Base-by-base conservation (phyloP, 1,284 basidiomycete genomes). In the Tetrapyrgos nigripes region DNA sequence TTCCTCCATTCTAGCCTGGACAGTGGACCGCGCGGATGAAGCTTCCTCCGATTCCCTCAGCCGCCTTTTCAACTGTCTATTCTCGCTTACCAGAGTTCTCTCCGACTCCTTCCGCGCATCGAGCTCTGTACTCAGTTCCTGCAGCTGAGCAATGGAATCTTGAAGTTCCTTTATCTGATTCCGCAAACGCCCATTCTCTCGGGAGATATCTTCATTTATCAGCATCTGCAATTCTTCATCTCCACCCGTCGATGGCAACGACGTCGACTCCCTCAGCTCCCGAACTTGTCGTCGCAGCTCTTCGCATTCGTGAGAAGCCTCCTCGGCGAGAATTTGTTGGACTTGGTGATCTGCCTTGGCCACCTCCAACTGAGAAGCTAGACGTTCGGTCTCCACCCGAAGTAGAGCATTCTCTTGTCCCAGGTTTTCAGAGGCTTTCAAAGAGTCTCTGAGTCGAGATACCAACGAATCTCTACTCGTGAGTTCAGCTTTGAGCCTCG, bases 121-220 rank as follows among this genome's bases (percentile, higher is more conserved):
- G 52, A 58, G 51, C 52, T 58, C 59, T 17, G 52, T 55, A 35
- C 48, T 58, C 0, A 53, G 53, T 37, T 43, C 24, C 54, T 61
- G 61, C n/a, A 59, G 54, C 53, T 60, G 57, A 9, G 55, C 37
- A 19, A 62, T 21, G 23, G 57, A 57, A 27, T 58, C 62, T 13
- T 58, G 43, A 45, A 64, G 24, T 28, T 59, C 61, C n/a, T 57
- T 50, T 10, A 55, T 51, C 47, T 65, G 56, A 45, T 33, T 52
- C 6, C 61, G 45, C 17, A 65, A 44, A 19, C 35, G 54, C 21
- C 50, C 29, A 44, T 65, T 65, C 35, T 62, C 63, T 35, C 55
- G 56, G 14, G 63, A 60, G 11, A 65, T 26, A 47, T 60, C 61
- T 50, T 65, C 61, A 29, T 65, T 65, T 19, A 65, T 65, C 29